Conservation (phyloP, 768 basidiomycete species). For the Artomyces pyxidatus region DNA sequence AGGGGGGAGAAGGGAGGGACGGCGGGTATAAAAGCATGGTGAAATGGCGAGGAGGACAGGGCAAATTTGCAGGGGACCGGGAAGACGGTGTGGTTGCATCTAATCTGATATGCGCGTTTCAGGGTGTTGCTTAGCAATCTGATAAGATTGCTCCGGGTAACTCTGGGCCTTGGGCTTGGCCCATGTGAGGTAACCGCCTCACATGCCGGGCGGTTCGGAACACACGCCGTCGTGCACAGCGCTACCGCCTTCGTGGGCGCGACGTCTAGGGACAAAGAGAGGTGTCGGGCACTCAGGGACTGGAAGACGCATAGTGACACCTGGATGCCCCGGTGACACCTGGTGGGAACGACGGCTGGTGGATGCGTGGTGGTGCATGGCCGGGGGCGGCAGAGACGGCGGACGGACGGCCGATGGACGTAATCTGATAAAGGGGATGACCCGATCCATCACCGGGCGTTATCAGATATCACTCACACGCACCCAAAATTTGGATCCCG, state of each 20-base stretch:
- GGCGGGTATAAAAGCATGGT: conserved; percentile 13
- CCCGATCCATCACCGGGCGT: neutral
- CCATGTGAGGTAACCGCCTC: too few relatives aligned
- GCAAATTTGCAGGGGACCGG: neutral
- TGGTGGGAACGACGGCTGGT: too few relatives aligned
- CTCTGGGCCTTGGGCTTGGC: too few relatives aligned
- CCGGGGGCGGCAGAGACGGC: neutral
- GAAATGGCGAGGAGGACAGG: neutral
- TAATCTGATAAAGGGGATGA: conserved; percentile 1
- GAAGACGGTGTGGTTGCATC: neutral
- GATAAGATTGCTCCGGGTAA: too few relatives aligned
- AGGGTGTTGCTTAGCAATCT: neutral
- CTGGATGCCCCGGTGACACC: too few relatives aligned
- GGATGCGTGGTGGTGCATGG: too few relatives aligned
- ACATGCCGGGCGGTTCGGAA: neutral
- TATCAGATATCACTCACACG: neutral
- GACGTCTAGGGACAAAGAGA: too few relatives aligned
- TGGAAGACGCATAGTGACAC: too few relatives aligned
- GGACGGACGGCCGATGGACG: neutral
- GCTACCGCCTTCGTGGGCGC: too few relatives aligned
- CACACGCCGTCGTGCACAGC: too few relatives aligned
- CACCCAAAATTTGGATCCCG: neutral
- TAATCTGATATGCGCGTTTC: conserved; percentile 3
- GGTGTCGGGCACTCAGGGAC: too few relatives aligned
- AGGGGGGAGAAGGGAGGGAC: conserved; percentile 1